A percentile compares a stretch with the other conserved stretches of the same genome.
Evolutionary conservation across 2,329 filamentous ascomycete genomes (phyloP).

Genomic region (Epichloe glyceriae): DNA sequence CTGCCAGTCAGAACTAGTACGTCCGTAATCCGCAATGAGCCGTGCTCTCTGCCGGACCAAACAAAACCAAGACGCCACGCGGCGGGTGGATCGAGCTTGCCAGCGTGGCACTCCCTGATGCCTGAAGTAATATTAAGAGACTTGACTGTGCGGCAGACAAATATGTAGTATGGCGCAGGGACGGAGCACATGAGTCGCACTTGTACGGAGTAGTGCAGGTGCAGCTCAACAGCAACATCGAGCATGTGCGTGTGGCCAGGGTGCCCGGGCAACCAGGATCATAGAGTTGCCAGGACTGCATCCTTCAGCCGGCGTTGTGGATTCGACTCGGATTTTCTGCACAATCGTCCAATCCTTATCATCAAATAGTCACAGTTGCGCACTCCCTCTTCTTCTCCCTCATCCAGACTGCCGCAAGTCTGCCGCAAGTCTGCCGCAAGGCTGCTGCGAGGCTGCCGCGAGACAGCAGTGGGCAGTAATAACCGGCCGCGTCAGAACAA

Average conservation of each 20-base stretch:
- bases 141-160: no score
- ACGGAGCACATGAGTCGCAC: neutral
- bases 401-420: no score
- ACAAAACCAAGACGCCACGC: slow-evolving; percentile 6
- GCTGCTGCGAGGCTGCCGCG: no score
- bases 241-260: neutral
- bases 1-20: neutral
- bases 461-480: no score
- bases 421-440: no score
- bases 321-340: neutral
- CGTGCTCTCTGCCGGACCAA: neutral
- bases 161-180: no score
- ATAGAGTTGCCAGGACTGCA: neutral
- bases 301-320: neutral
- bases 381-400: no score
- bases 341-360: neutral
- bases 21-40: no score
- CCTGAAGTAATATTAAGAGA: neutral
- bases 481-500: no score
- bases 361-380: neutral
- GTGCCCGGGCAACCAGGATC: neutral
- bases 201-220: neutral
- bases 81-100: neutral
- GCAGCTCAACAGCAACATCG: no score
- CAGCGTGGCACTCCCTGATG: neutral